phyloP scores from a whole-genome alignment of 192 early-diverging fungal genomes.

The Mortierella antarctica region DNA sequence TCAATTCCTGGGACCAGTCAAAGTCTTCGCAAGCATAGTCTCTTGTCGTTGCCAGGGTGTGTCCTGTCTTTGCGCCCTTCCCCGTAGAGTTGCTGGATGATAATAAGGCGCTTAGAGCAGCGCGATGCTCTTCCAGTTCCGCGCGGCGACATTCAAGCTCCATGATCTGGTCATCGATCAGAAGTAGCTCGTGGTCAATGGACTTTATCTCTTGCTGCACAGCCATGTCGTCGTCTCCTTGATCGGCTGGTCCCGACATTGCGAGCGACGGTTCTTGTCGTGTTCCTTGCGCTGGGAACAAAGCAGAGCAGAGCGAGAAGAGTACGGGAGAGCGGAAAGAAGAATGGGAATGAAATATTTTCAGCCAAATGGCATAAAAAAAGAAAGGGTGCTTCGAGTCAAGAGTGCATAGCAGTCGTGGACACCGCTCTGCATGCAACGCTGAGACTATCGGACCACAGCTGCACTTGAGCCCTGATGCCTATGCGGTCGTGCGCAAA shows the following conservation, averaged over 20 bases:
- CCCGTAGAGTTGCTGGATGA: not conserved
- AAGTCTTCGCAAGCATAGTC: conserved; percentile 60
- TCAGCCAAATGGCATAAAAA: too few relatives aligned
- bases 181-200: conserved; percentile 28
- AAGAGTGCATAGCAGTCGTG: too few relatives aligned
- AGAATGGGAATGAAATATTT: too few relatives aligned
- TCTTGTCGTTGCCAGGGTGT: not conserved
- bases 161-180: conserved; percentile 35
- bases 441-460: too few relatives aligned
- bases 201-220: conserved; percentile 22
- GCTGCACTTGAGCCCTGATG: too few relatives aligned
- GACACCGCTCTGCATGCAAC: too few relatives aligned
- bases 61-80: not conserved
- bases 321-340: not conserved
- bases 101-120: conserved; percentile 10
- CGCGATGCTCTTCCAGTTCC: conserved; percentile 30
- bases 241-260: too few relatives aligned
- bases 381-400: too few relatives aligned
- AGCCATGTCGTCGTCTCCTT: not conserved
- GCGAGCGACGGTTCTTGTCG: too few relatives aligned
- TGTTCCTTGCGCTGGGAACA: too few relatives aligned
- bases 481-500: too few relatives aligned
- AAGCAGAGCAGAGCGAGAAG: too few relatives aligned
- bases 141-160: conserved; percentile 22
- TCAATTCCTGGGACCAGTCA: conserved; percentile 62